phyloP scores from a whole-genome alignment of 2,329 filamentous ascomycete genomes.

The Curvularia sp. region DNA sequence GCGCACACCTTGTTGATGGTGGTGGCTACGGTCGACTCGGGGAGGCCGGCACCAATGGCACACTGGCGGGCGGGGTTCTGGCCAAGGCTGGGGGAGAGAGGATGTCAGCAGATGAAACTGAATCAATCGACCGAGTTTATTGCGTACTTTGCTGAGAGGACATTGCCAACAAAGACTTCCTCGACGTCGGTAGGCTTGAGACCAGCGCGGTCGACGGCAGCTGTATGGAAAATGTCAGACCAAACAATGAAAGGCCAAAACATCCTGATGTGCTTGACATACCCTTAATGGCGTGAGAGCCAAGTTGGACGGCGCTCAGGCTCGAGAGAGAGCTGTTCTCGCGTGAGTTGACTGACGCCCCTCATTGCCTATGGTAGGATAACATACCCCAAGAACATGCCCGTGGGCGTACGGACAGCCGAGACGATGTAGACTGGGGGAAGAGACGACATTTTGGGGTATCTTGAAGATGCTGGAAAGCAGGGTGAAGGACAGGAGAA shows the following conservation, averaged over 20 bases:
- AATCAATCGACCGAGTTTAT: background rate
- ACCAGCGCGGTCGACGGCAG: slow-evolving; percentile 83
- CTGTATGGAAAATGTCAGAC: slow-evolving; percentile 48
- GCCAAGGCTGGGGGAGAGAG: slow-evolving; percentile 70
- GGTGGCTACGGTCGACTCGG: slow-evolving; percentile 80
- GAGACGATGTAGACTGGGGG: slow-evolving; percentile 96
- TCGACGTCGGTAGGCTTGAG: slow-evolving; percentile 90
- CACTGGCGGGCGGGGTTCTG: slow-evolving; percentile 97
- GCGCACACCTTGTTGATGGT: slow-evolving; percentile 99
- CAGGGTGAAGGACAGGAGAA: slow-evolving; percentile 12
- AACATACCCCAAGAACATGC: slow-evolving; percentile 88
- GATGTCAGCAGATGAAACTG: slow-evolving; percentile 10
- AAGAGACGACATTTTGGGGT: slow-evolving; percentile 73
- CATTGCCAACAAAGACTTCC: slow-evolving; percentile 98
- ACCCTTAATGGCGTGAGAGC: slow-evolving; percentile 93
- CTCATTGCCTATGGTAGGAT: slow-evolving; percentile 20
- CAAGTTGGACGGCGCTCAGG: slow-evolving; percentile 84
- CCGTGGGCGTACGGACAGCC: slow-evolving; percentile 85
- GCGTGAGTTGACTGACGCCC: slow-evolving; percentile 36
- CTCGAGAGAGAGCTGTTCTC: slow-evolving; percentile 79
- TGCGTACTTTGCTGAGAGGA: slow-evolving; percentile 88
- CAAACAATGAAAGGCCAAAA: slow-evolving; percentile 14
- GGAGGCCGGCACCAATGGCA: slow-evolving; percentile 85
- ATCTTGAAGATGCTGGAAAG: slow-evolving; percentile 15
- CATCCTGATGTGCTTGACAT: slow-evolving; percentile 35